Conservation (phyloP, 805 yeast genomes). For the Kazachstania kunashirensis region DNA sequence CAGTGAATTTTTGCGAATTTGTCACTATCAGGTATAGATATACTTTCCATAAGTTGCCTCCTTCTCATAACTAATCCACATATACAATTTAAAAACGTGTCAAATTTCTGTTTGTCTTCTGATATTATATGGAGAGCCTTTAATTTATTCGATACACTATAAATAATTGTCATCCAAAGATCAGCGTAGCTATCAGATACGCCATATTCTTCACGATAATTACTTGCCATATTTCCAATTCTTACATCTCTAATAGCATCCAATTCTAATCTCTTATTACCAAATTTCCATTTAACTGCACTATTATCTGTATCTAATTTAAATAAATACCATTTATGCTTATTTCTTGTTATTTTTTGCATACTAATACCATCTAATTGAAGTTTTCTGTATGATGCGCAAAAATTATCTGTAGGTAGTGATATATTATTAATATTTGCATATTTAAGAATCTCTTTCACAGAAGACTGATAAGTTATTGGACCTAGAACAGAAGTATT, state of each 20-base stretch:
- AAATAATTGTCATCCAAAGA: conserved; percentile 76
- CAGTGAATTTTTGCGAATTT: conserved; percentile 57
- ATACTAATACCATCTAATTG: conserved; percentile 16
- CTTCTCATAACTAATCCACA: conserved; percentile 47
- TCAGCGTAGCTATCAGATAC: conserved; percentile 54
- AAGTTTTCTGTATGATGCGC: conserved; percentile 8
- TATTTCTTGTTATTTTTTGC: conserved; percentile 25
- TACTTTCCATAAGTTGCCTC: conserved; percentile 50
- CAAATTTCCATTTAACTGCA: conserved; percentile 24
- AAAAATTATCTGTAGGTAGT: conserved; percentile 7
- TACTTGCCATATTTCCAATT: conserved; percentile 62
- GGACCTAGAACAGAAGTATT: conserved; percentile 13
- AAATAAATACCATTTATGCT: conserved; percentile 18
- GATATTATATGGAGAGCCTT: conserved; percentile 78
- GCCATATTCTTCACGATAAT: conserved; percentile 78
- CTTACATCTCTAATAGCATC: conserved; percentile 29
- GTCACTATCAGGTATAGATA: conserved; percentile 50
- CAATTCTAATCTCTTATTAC: conserved; percentile 21
- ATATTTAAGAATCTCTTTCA: conserved; percentile 10
- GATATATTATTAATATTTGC: conserved; percentile 4
- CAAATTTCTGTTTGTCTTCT: conserved; percentile 38
- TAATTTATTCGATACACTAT: conserved; percentile 51
- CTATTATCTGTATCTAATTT: conserved; percentile 14
- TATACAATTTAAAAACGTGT: conserved; percentile 46
- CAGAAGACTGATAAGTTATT: conserved; percentile 17